Evolutionary conservation across 371 early-diverging fungal species (phyloP).

Genomic region (Enteropsectra breve): DNA sequence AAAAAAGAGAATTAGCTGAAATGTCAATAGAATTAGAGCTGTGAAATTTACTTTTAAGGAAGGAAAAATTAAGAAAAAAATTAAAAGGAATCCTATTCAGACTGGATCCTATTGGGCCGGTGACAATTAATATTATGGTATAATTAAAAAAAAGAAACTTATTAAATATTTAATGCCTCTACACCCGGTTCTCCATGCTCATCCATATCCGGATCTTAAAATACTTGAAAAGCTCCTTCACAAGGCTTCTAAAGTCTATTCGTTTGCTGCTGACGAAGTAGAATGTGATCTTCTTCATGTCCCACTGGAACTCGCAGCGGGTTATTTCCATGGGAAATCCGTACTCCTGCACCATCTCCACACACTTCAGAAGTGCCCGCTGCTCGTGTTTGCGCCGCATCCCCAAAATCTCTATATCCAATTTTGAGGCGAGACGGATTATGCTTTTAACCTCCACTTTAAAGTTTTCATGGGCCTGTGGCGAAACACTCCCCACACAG

Average conservation of each 20-base stretch:
- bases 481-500: constrained; percentile 15
- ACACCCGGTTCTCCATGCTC: constrained; percentile 54
- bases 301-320: constrained; percentile 61
- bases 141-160: too few species aligned
- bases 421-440: neutral
- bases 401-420: constrained; percentile 51
- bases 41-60: too few species aligned
- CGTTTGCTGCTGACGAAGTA: constrained; percentile 62
- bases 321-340: constrained; percentile 56
- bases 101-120: too few species aligned
- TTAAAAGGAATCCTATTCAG: too few species aligned
- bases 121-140: too few species aligned
- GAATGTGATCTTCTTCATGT: constrained; percentile 60
- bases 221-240: constrained; percentile 86
- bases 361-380: constrained; percentile 45
- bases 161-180: too few species aligned
- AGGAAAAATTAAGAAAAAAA: too few species aligned
- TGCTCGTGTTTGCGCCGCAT: constrained; percentile 49
- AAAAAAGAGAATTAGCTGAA: too few species aligned
- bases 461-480: neutral
- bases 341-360: constrained; percentile 34
- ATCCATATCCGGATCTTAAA: constrained; percentile 98
- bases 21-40: too few species aligned
- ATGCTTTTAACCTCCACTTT: constrained; percentile 1
- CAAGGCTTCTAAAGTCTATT: constrained; percentile 91